These are phyloP conservation scores for Dentipellis fragilis DNA, from an alignment of 768 basidiomycete species.

Conservation along the genomic window DNA sequence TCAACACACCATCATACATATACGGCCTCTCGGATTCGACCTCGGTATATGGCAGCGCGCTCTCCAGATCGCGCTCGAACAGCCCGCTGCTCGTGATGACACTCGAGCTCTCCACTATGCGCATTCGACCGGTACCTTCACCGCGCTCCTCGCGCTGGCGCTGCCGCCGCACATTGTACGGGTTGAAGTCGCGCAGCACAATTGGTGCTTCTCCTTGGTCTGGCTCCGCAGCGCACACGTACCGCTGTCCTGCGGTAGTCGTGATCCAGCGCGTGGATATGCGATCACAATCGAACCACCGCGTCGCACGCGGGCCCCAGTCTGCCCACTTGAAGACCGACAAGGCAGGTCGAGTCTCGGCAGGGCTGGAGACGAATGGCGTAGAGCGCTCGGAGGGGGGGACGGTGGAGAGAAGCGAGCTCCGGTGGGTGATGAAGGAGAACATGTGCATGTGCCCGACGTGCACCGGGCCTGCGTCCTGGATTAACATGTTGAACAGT, in stretches of 20 bases:
- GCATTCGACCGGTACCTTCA: conserved; percentile 2
- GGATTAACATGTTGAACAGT: conserved; percentile 15
- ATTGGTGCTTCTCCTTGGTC: conserved; percentile 3
- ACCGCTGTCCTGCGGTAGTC: conserved; percentile 22
- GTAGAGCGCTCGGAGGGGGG: neutral
- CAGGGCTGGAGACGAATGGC: neutral
- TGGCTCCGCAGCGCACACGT: conserved; percentile 8
- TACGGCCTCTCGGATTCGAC: conserved; percentile 7
- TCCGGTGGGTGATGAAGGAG: conserved; percentile 17
- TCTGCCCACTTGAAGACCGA: conserved; percentile 11
- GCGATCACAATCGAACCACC: conserved; percentile 18
- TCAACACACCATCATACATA: conserved; percentile 16
- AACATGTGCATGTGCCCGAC: conserved; percentile 10
- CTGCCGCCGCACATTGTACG: conserved; percentile 2
- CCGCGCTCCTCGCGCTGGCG: conserved; percentile 2
- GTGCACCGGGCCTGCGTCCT: neutral
- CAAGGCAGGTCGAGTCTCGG: neutral
- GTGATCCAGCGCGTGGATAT: conserved; percentile 21
- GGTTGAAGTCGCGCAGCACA: conserved; percentile 18
- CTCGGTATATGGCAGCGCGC: conserved; percentile 18
- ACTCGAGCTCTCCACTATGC: conserved; percentile 1
- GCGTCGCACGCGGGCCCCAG: conserved; percentile 17
- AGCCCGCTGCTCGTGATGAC: conserved; percentile 2
- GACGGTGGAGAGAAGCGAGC: conserved; percentile 10
- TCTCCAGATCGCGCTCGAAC: conserved; percentile 14